Evolutionary conservation across 2,329 filamentous ascomycete genomes (phyloP), one percentile per base, ranked within the genome.

Genomic region (Venturia effusa): DNA sequence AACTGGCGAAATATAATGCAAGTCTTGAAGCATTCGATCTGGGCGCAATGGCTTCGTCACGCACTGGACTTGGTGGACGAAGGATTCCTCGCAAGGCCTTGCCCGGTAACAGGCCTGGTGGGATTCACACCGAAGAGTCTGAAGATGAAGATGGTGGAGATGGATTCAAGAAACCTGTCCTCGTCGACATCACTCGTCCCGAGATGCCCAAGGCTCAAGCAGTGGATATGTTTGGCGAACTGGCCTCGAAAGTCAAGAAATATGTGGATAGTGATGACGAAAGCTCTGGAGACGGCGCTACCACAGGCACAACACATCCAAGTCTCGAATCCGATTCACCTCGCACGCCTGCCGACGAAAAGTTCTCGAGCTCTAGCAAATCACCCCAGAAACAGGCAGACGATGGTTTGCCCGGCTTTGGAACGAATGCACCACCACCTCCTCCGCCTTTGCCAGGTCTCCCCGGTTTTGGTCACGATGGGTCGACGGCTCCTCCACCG

Each of bases 211-310:
- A 85, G 51, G 74, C 83, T 76, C 75, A 91, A 79, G 81, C 87
- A 79, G 79, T 85, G 80, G 79, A 85, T 72, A 74, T 93, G 77
- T 71, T 88, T 79, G 76, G 81, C 78, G 81, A 96, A 75, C 87
- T 96, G 68, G 83, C 85, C 40, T 84, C 86, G 61, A 94, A 89
- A 76, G 83, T 93, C 70, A 88, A 87, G 76, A 84, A 79, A 66
- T 84, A 86, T 70, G 89, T 89, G 71, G 88, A 81, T 57, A 90
- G 88, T 71, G 89, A 92, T 69, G 88, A 86, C 39, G 87, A 89
- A 68, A 84, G 85, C 63, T 73, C 61, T 43, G 84, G 81, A 51
- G 88, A 89, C 69, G 85, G 84, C 62, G 80, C 88, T 65, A 89
- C 88, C 1, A 90, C 88, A 41, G 89, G 87, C 32, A 84, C 88